These are phyloP conservation scores for Rachicladosporium sp. DNA, from an alignment of 2,329 filamentous ascomycete species.

Conservation along the genomic window DNA sequence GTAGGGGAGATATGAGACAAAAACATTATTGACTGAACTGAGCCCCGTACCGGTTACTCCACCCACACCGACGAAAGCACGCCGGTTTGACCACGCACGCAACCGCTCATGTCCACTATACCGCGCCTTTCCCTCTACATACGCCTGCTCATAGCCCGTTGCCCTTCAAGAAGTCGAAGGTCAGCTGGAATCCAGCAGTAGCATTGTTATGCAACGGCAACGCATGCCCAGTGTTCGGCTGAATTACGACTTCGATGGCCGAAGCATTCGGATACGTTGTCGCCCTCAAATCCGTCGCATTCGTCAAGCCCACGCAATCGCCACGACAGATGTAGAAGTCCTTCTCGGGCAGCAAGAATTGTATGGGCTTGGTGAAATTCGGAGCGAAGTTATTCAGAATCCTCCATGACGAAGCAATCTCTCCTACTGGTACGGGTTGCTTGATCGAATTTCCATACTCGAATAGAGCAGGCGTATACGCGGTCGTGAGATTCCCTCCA, in stretches of 20 bases:
- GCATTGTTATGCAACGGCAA: conserved; percentile 6
- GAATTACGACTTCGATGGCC: conserved; percentile 3
- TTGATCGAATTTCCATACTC: conserved; percentile 22
- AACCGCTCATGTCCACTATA: too few species aligned
- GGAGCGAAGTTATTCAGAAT: conserved; percentile 15
- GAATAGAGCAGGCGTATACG: conserved; percentile 20
- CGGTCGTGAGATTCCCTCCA: conserved; percentile 5
- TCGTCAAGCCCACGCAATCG: conserved; percentile 18
- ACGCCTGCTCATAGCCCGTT: too few species aligned
- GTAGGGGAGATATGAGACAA: too few species aligned
- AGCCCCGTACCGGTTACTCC: too few species aligned
- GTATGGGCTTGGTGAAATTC: conserved; percentile 21
- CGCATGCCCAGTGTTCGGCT: conserved; percentile 6
- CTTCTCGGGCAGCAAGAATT: conserved; percentile 21
- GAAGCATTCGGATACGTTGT: conserved; percentile 4
- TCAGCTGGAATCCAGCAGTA: conserved; percentile 3
- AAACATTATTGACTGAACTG: too few species aligned
- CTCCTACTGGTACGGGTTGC: conserved; percentile 23
- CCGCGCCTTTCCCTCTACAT: too few species aligned
- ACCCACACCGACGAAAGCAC: too few species aligned
- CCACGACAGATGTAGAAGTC: conserved; percentile 23
- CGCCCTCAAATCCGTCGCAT: conserved; percentile 1
- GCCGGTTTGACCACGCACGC: too few species aligned
- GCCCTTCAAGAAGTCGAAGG: not conserved
- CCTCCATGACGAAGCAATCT: conserved; percentile 11